Evolutionary conservation across 768 basidiomycete species (phyloP).

Genomic region (Sutorius australiensis): DNA sequence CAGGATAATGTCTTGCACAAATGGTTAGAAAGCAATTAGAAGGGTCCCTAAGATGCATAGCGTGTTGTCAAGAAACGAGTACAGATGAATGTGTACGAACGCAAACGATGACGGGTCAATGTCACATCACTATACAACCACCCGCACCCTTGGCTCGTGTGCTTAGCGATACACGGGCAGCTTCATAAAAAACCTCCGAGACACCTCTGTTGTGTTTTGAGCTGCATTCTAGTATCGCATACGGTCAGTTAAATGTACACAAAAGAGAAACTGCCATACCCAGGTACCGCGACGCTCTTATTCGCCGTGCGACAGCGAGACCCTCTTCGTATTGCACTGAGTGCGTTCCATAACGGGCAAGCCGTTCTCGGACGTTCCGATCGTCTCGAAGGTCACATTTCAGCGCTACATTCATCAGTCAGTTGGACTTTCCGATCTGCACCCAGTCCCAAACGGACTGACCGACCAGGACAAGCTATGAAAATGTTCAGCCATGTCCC

Average conservation of each 20-base stretch:
- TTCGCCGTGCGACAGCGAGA: constrained; percentile 79
- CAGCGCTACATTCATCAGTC: constrained; percentile 51
- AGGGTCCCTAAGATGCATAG: constrained; percentile 17
- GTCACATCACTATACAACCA: constrained; percentile 61
- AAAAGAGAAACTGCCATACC: constrained; percentile 49
- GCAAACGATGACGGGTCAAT: neutral
- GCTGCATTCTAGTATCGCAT: constrained; percentile 70
- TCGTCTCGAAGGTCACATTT: constrained; percentile 97
- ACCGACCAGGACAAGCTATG: constrained; percentile 86
- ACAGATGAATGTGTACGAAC: neutral
- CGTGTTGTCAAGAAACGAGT: neutral
- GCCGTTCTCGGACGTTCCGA: constrained; percentile 59
- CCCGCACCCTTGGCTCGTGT: constrained; percentile 65
- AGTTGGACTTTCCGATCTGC: constrained; percentile 4
- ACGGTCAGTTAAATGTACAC: neutral
- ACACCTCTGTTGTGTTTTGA: constrained; percentile 97
- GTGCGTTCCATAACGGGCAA: constrained; percentile 65
- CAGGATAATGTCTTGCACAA: neutral
- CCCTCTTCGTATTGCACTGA: constrained; percentile 93
- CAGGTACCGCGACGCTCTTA: constrained; percentile 90
- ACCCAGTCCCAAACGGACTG: constrained; percentile 29
- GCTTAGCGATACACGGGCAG: constrained; percentile 77
- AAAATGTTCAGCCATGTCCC: constrained; percentile 1
- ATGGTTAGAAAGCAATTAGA: constrained; percentile 19
- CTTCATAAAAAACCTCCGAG: constrained; percentile 88